Conservation (phyloP, 1,139 yeast species). For the Yamadazyma sp. region DNA sequence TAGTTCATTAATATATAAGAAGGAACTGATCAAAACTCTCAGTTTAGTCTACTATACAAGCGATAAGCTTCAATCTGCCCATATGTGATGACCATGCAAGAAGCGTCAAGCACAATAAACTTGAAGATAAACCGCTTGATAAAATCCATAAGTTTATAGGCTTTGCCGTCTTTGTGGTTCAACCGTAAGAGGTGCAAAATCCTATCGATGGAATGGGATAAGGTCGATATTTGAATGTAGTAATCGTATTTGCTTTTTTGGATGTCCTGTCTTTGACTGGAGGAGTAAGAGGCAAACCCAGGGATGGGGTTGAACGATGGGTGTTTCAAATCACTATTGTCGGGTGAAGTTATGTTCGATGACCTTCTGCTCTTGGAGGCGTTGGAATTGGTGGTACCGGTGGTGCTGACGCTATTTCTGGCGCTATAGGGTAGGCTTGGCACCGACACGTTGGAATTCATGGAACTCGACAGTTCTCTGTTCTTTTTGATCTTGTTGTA, state of each 20-base stretch:
- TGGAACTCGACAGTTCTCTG: conserved; percentile 38
- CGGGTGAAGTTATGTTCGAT: conserved; percentile 12
- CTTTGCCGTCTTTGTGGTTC: conserved; percentile 17
- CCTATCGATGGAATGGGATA: conserved; percentile 19
- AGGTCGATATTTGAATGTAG: conserved; percentile 28
- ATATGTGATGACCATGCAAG: conserved; percentile 39
- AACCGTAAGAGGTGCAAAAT: conserved; percentile 14
- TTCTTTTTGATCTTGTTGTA: conserved; percentile 40
- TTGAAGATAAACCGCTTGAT: conserved; percentile 36
- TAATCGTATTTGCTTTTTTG: conserved; percentile 38
- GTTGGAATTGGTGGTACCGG: conserved; percentile 14
- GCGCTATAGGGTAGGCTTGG: conserved; percentile 12
- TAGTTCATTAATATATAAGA: conserved; percentile 3
- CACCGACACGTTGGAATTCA: conserved; percentile 25
- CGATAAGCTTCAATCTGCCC: conserved; percentile 27
- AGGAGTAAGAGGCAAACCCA: conserved; percentile 14
- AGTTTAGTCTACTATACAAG: conserved; percentile 15
- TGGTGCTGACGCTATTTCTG: conserved; percentile 21
- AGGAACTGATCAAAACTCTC: not conserved
- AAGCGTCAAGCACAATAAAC: conserved; percentile 40
- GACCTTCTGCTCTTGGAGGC: conserved; percentile 11
- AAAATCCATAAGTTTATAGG: conserved; percentile 36
- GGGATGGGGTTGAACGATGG: conserved; percentile 12
- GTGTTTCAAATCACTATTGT: conserved; percentile 10
- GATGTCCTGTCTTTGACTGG: conserved; percentile 32